Conservation (phyloP, 1,139 yeast species). For the Candida anutae region DNA sequence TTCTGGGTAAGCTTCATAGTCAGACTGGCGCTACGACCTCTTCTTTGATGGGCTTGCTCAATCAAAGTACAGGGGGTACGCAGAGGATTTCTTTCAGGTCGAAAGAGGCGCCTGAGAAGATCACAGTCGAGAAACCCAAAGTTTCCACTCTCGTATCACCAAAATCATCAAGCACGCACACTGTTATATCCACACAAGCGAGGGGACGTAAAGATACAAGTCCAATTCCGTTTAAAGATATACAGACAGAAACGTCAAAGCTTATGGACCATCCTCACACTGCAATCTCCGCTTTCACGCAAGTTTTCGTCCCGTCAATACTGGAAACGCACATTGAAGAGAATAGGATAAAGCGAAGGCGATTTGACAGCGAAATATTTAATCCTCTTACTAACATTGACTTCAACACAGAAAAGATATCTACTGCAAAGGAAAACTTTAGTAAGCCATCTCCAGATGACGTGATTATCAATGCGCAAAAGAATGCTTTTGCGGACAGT, state of each 20-base stretch:
- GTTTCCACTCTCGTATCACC: too few relatives aligned
- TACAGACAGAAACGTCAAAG: neutral
- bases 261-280: neutral
- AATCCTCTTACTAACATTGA: slow-evolving; percentile 37
- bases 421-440: slow-evolving; percentile 51
- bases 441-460: slow-evolving; percentile 81
- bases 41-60: slow-evolving; percentile 1
- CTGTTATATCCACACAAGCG: neutral
- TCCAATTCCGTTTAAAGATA: too few relatives aligned
- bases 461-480: slow-evolving; percentile 54
- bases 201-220: neutral
- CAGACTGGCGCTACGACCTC: neutral
- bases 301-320: neutral
- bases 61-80: neutral
- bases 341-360: slow-evolving; percentile 17
- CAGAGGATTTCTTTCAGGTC: neutral
- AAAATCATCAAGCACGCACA: too few relatives aligned
- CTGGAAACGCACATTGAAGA: slow-evolving; percentile 5
- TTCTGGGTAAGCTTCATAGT: slow-evolving; percentile 2
- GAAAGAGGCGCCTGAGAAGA: neutral
- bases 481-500: slow-evolving; percentile 38
- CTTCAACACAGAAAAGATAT: slow-evolving; percentile 36
- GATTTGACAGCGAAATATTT: slow-evolving; percentile 15
- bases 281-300: neutral
- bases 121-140: too few relatives aligned